Percentiles rank a stretch among this genome's conserved stretches.
Evolutionary conservation across 352 stramenopile species (phyloP).

Genomic region (Globisporangium perplexum): DNA sequence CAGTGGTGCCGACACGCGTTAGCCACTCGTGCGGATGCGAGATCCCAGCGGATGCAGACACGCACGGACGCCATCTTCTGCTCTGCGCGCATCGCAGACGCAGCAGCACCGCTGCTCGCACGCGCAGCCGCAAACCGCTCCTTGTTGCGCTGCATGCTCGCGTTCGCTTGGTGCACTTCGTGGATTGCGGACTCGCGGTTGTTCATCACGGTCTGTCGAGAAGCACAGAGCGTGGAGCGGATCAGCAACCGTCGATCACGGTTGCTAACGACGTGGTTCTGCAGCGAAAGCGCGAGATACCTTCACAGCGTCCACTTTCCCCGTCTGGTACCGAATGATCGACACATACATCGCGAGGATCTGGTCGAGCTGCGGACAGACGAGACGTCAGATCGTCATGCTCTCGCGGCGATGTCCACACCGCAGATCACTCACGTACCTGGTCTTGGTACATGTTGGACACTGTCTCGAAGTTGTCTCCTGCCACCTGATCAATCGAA

Average conservation of each 20-base stretch:
- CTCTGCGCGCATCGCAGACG: conserved; percentile 82
- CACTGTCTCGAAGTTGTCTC: conserved; percentile 81
- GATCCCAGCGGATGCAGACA: neutral
- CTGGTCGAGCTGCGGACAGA: conserved; percentile 54
- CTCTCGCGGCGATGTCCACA: too few species aligned
- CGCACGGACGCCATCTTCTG: conserved; percentile 84
- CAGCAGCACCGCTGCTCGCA: conserved; percentile 76
- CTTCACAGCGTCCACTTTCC: conserved; percentile 86
- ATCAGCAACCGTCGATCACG: neutral
- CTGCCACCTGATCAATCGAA: conserved; percentile 33
- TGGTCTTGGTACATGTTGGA: conserved; percentile 87
- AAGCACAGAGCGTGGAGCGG: too few species aligned
- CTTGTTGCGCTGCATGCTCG: conserved; percentile 88
- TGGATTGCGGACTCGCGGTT: conserved; percentile 83
- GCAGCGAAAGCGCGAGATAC: conserved; percentile 16
- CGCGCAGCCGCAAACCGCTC: conserved; percentile 80
- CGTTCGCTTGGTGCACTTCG: conserved; percentile 86
- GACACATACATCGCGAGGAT: conserved; percentile 84
- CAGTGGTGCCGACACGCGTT: neutral
- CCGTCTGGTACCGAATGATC: conserved; percentile 77
- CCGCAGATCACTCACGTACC: too few species aligned
- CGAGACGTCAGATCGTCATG: neutral
- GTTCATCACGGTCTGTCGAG: conserved; percentile 78
- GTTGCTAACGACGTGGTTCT: too few species aligned
- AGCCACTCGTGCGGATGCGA: neutral